Base-by-base conservation (phyloP, 1,139 yeast species). In the Kodamaea derodonti region DNA sequence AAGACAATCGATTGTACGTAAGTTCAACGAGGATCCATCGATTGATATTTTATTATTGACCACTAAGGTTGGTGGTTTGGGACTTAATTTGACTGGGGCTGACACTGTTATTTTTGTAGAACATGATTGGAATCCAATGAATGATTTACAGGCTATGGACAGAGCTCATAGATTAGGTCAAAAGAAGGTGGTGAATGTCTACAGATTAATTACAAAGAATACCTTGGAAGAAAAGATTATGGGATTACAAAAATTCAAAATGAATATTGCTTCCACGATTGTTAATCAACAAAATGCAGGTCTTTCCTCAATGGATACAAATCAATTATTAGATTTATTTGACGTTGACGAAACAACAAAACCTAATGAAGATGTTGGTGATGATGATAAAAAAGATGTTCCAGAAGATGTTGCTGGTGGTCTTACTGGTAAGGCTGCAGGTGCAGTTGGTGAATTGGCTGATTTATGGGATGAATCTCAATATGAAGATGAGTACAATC, bases 51-150 rank as follows among this genome's bases (percentile, higher is more conserved):
- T 94, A 36, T 67, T 94, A 30, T 68, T 94, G 49, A 94, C 98
- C 0, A 94, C 99, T 0, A 95, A 92, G 58, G 99, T 94, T 30
- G 99, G 99, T 56, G 99, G 99, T 16, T 72, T 94, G 41, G 99
- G 99, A 10, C 78, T 94, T 52, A 94, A 94, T 56, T 72, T 94
- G 57, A 94, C 99, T 0, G 98, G 99, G 43, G 98, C 98, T 0
- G 99, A 94, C 56, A 94, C 98, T 0, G 99, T 94, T 33, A 92
- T 94, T 11, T 94, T 94, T 63, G 95, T 94, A 26, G 99, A 94
- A 54, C 99, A 94, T 54, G 99, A 94, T 60, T 94, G 99, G 99
- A 94, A 94, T 56, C 98, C 99, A 16, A 94, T 94, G 99, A 92
- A 88, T 54, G 99, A 94, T 66, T 69, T 94, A 41, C 99, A 94